Percentiles rank a stretch among this genome's conserved stretches.
phyloP scores from a whole-genome alignment of 345 rosid species.

The Citrus hindsii region DNA sequence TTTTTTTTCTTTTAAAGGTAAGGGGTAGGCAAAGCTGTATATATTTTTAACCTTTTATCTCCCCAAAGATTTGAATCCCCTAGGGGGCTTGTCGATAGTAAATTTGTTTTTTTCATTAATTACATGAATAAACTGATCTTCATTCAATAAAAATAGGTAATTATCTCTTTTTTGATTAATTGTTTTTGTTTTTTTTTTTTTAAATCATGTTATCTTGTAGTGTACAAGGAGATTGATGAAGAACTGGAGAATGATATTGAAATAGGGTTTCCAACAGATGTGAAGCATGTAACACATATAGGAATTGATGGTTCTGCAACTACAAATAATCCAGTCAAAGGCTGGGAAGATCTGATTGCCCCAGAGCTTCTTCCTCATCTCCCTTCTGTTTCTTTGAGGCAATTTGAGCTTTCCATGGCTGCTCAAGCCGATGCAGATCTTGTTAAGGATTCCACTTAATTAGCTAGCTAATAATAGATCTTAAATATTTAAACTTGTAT shows the following conservation, averaged over 20 bases:
- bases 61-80: too few relatives aligned
- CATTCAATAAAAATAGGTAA: neutral
- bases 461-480: neutral
- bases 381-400: constrained; percentile 10
- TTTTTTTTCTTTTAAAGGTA: too few relatives aligned
- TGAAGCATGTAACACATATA: constrained; percentile 75
- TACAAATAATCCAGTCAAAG: constrained; percentile 13
- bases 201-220: constrained; percentile 15
- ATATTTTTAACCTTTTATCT: too few relatives aligned
- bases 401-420: constrained; percentile 19
- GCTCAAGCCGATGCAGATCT: constrained; percentile 4
- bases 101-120: neutral
- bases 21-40: too few relatives aligned
- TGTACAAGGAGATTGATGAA: constrained; percentile 48
- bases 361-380: neutral
- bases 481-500: neutral
- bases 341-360: constrained; percentile 12
- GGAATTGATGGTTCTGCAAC: constrained; percentile 47
- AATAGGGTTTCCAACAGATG: constrained; percentile 77
- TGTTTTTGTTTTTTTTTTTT: neutral
- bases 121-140: neutral
- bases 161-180: neutral
- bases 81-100: too few relatives aligned
- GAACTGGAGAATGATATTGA: constrained; percentile 43
- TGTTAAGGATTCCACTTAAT: neutral